Conservation (phyloP, 202 grass and related monocot species). For the Zoysia matrella region DNA sequence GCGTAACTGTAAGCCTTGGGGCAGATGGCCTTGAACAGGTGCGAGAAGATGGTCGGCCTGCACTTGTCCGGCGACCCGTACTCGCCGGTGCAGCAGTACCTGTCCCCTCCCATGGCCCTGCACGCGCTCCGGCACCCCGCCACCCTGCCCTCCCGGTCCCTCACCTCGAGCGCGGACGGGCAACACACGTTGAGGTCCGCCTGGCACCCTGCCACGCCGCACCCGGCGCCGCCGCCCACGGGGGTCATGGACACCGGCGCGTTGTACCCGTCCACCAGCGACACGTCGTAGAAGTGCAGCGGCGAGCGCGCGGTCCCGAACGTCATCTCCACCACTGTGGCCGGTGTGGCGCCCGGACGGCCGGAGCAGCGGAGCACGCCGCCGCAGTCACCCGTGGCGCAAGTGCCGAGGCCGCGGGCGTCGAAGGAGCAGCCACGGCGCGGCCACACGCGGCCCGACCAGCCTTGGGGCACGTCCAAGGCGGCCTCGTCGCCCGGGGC, state of each 20-base stretch:
- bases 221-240: slow-evolving; percentile 72
- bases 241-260: slow-evolving; percentile 73
- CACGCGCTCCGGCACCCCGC: slow-evolving; percentile 85
- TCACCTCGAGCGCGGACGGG: slow-evolving; percentile 67
- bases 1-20: slow-evolving; percentile 89
- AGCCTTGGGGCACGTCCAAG: slow-evolving; percentile 64
- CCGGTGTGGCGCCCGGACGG: slow-evolving; percentile 41
- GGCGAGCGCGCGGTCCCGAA: slow-evolving; percentile 57
- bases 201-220: slow-evolving; percentile 72
- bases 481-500: slow-evolving; percentile 56
- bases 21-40: slow-evolving; percentile 90
- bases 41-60: slow-evolving; percentile 70
- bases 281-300: slow-evolving; percentile 90
- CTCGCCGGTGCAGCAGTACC: slow-evolving; percentile 90
- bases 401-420: slow-evolving; percentile 46
- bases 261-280: slow-evolving; percentile 90
- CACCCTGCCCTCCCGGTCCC: slow-evolving; percentile 55
- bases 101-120: slow-evolving; percentile 65
- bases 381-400: slow-evolving; percentile 78
- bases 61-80: slow-evolving; percentile 63
- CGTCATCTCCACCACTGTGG: slow-evolving; percentile 95
- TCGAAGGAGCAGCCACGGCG: slow-evolving; percentile 80
- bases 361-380: slow-evolving; percentile 59
- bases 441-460: slow-evolving; percentile 84
- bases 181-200: slow-evolving; percentile 76